These are phyloP conservation scores for Apostasia shenzhenica DNA, from an alignment of 106 monocot genomes.

Conservation along the genomic window DNA sequence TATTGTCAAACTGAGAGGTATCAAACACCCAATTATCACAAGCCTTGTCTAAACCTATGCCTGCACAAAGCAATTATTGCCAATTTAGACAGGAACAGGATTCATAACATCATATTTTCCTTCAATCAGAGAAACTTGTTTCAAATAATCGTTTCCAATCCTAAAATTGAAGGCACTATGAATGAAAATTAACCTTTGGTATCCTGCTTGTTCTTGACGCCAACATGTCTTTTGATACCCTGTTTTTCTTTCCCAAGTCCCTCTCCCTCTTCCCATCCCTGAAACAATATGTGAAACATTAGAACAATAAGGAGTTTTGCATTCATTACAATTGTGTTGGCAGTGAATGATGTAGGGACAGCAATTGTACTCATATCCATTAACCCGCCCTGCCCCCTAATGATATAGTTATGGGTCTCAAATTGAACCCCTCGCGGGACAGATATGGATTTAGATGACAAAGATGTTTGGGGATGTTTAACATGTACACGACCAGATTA, in stretches of 20 bases:
- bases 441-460: too few relatives aligned
- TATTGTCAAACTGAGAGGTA: slow-evolving; percentile 93
- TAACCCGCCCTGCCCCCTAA: too few relatives aligned
- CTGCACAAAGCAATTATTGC: slow-evolving; percentile 15
- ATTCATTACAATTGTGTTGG: too few relatives aligned
- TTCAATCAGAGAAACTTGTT: background rate
- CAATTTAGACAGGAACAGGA: background rate
- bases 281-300: background rate
- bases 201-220: slow-evolving; percentile 98
- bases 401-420: too few relatives aligned
- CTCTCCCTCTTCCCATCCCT: slow-evolving; percentile 99
- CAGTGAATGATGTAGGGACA: too few relatives aligned
- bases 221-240: slow-evolving; percentile 84
- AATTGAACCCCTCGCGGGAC: too few relatives aligned
- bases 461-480: too few relatives aligned
- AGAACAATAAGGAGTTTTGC: background rate
- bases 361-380: too few relatives aligned
- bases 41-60: slow-evolving; percentile 70
- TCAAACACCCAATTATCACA: slow-evolving; percentile 84
- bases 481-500: too few relatives aligned
- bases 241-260: slow-evolving; percentile 99
- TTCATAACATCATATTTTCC: background rate
- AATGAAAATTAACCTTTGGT: slow-evolving; percentile 44
- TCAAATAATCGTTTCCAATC: slow-evolving; percentile 1
- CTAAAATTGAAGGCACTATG: background rate